Base-by-base conservation (phyloP, 768 basidiomycete genomes). In the Russula griseocarnosa region DNA sequence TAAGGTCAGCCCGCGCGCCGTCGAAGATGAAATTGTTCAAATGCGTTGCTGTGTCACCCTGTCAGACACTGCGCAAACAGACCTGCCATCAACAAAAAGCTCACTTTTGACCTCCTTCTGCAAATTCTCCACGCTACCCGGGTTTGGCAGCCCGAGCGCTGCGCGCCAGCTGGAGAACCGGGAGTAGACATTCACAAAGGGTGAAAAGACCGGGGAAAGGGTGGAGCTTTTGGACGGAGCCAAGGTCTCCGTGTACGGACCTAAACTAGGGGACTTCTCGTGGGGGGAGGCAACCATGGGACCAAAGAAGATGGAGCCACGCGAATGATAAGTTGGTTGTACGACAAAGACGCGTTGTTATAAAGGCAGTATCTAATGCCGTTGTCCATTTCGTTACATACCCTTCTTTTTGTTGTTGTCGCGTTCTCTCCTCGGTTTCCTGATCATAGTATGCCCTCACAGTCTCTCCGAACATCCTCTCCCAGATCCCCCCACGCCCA, bases 1-100 rank as follows among this genome's bases (percentile, higher is more conserved):
- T 89, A 70, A 98, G 80, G 79, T 99, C 97, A 36, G 96, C 97
- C 69, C 95, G 83, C 30, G 90, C 97, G 68, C 97, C 97, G 79
- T 99, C 97, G 75, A 98, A 98, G 72, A 94, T 86, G 78, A 89
- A 96, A 79, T 96, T 97, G 51, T 88, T 90, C 55, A 98, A 77
- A 71, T 93, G 93, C 14, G 94, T 96, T 59, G 84, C 95, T 98
- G 75, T 2, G 36, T 55, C 49, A 58, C 28, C 55, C 60, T 26
- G 52, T 50, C 20, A 59, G 40, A 46, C 40, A 30, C 22, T 16
- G 22, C 20, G 22, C 40, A 26, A 9, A 28, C 44, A 55, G 57
- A 67, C 55, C 46, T 46, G 49, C 38, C 51, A 42, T 61, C 47
- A 58, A 36, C 40, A 50, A 28, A 38, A 38, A 26, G 75, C 85